These are phyloP conservation scores for Ceratobasidium sp. DNA, from an alignment of 1,284 basidiomycete species.

Conservation along the genomic window DNA sequence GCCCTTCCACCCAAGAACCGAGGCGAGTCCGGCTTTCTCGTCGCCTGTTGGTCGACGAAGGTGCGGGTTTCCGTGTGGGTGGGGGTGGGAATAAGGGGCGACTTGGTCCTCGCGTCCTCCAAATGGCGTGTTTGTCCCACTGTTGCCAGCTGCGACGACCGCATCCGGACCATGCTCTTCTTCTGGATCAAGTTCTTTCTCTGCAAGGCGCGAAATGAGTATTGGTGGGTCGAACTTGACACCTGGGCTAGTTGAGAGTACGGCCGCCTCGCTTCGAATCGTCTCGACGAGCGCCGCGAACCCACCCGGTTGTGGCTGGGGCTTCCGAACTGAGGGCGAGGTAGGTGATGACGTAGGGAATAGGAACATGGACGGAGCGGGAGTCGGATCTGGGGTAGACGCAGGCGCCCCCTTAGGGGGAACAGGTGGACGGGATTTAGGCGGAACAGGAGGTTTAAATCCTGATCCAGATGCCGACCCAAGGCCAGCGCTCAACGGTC, in stretches of 20 bases:
- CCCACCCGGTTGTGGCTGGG: slow-evolving; percentile 20
- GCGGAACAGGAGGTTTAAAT: slow-evolving; percentile 5
- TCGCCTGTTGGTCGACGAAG: slow-evolving; percentile 61
- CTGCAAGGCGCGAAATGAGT: slow-evolving; percentile 65
- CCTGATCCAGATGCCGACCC: not conserved
- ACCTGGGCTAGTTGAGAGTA: slow-evolving; percentile 69
- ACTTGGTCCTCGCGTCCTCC: slow-evolving; percentile 22
- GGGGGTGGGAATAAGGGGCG: slow-evolving; percentile 37
- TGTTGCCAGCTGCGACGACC: slow-evolving; percentile 51
- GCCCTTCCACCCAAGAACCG: slow-evolving; percentile 71
- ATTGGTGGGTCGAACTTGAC: slow-evolving; percentile 64
- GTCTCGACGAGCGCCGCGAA: slow-evolving; percentile 39
- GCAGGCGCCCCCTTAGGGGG: not conserved
- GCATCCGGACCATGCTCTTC: slow-evolving; percentile 57
- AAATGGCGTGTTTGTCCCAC: slow-evolving; percentile 31
- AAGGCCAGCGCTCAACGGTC: slow-evolving; percentile 18
- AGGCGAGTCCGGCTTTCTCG: slow-evolving; percentile 66
- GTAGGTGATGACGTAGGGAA: slow-evolving; percentile 21
- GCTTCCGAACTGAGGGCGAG: not conserved
- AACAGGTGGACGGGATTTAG: slow-evolving; percentile 11
- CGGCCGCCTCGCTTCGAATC: slow-evolving; percentile 52
- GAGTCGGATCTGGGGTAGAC: not conserved
- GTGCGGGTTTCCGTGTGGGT: slow-evolving; percentile 51
- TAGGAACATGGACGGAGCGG: not conserved
- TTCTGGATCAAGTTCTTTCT: slow-evolving; percentile 52